Conservation (phyloP, 306 rosid genomes). For the Quercus parvula region DNA sequence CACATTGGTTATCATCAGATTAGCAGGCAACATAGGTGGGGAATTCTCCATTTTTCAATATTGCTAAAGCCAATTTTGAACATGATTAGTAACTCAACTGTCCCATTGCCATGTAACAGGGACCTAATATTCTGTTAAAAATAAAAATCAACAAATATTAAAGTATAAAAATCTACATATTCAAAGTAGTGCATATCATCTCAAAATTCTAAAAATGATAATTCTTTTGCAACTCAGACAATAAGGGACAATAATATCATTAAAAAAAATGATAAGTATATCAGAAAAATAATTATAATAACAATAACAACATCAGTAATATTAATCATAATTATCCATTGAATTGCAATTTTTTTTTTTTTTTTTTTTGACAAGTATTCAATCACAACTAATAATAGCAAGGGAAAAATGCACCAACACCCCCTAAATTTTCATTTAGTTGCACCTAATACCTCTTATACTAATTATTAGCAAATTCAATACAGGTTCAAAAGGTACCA, state of each 20-base stretch:
- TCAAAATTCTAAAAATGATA: neutral
- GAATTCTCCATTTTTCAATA: neutral
- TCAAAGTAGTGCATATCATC: neutral
- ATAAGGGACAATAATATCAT: neutral
- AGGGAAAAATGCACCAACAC: too few species aligned
- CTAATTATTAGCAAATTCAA: too few species aligned
- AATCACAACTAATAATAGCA: neutral
- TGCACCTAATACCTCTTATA: too few species aligned
- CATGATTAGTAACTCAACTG: neutral
- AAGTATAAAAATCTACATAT: neutral
- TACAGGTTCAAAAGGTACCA: too few species aligned
- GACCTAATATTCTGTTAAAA: neutral
- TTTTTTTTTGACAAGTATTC: too few species aligned
- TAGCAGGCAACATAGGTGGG: neutral
- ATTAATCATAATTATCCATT: neutral
- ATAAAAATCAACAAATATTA: neutral
- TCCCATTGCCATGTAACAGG: neutral
- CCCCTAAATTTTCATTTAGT: too few species aligned
- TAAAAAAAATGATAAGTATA: too few species aligned
- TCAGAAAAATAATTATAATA: neutral
- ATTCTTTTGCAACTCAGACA: neutral
- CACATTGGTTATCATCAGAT: conserved; percentile 11
- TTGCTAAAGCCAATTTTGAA: conserved; percentile 12
- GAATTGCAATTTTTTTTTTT: neutral
- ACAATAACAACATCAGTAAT: neutral